Evolutionary conservation across 2,329 filamentous ascomycete genomes (phyloP).

Genomic region (Aspergillus sp.): DNA sequence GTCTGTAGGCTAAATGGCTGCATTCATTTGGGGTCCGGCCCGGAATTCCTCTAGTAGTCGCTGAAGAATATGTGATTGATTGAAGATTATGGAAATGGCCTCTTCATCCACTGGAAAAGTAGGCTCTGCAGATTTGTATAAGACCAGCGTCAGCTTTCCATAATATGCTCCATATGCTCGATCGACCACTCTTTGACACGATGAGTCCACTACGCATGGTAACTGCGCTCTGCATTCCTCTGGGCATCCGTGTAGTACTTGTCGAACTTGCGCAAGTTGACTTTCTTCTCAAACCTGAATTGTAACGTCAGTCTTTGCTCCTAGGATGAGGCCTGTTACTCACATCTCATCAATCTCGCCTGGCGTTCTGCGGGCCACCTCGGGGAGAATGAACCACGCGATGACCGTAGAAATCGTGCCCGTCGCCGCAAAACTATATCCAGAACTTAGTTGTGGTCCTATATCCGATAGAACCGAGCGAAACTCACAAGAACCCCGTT

Average conservation of each 20-base stretch:
- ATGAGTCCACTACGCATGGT: no score
- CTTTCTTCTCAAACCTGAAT: constrained; percentile 34
- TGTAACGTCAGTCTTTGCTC: neutral
- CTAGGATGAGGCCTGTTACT: constrained; percentile 14
- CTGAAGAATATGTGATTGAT: no score
- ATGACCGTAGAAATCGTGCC: constrained; percentile 31
- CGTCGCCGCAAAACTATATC: constrained; percentile 33
- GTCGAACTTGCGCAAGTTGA: constrained; percentile 38
- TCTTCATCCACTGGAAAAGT: no score
- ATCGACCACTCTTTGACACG: no score
- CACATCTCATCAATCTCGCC: constrained; percentile 49
- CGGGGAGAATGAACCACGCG: constrained; percentile 51
- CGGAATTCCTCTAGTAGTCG: no score
- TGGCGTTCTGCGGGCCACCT: constrained; percentile 51
- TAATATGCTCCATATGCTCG: no score
- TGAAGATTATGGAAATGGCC: no score
- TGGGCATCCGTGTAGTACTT: constrained; percentile 37
- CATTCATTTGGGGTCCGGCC: no score
- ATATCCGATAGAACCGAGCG: neutral
- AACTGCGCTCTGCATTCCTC: constrained; percentile 10
- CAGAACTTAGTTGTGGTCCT: neutral
- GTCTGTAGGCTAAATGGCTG: no score
- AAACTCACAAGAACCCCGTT: constrained; percentile 45
- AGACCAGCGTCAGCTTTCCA: no score
- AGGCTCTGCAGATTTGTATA: no score